Evolutionary conservation across 768 basidiomycete genomes (phyloP), one percentile per base, ranked within the genome.

Genomic region (Lanmaoa rubissima): DNA sequence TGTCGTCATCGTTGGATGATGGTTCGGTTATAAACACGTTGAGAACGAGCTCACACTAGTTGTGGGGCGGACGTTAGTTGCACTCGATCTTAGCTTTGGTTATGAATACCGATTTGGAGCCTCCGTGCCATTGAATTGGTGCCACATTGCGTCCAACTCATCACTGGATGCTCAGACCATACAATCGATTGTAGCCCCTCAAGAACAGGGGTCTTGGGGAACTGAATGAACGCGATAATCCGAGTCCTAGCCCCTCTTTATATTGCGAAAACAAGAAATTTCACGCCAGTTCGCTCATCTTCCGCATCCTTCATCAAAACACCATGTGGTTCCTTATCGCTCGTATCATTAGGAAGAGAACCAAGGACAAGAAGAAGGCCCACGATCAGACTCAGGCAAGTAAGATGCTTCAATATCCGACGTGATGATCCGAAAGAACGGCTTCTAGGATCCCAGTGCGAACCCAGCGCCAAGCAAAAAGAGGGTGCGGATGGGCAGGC

Each of bases 291-390:
- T 34, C 14, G 1, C 13, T 6, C n/a, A 7, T 17, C n/a, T 24
- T 11, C 19, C 42, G 38, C 26, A 5, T n/a, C 16, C 38, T 50
- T 8, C 0, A 21, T 19, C 19, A 2, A 41, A 16, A 19, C 24
- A 51, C 1, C 12, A 61, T 61, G 60, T 58, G 61, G 56, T 41
- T 63, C 48, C 1, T 42, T 24, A 14, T 63, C 34, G 48, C 51
- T 3, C 61, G 61, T 19, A 5, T 58, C 4, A 58, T 58, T 5
- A 52, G 12, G 26, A 62, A 41, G 41, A 51, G 14, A 48, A 44
- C 2, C 11, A 43, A 32, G n/a, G 53, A 48, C 17, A 55, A 6
- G 16, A 42, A 19, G n/a, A 34, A 42, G 28, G 44, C 43, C 2
- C 19, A 11, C 10, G 16, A 40, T 9, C 61, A 62, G 26, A 4